These are phyloP conservation scores for Colletotrichum sp. DNA, from an alignment of 2,329 filamentous ascomycete species.

Conservation along the genomic window DNA sequence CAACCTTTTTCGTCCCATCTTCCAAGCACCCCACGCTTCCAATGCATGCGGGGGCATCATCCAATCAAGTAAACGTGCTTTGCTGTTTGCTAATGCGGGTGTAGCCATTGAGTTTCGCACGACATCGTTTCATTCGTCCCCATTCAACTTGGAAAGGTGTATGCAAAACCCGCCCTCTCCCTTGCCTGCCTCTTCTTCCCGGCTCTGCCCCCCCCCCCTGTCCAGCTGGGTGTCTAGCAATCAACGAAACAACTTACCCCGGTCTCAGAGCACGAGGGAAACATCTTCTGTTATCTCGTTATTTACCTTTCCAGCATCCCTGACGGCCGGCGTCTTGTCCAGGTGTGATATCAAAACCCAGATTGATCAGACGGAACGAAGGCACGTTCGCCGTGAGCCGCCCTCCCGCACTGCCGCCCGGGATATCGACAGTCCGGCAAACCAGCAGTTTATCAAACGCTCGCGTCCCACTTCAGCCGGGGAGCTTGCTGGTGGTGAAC, in stretches of 20 bases:
- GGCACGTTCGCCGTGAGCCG: background rate
- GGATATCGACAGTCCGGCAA: background rate
- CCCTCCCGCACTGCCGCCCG: background rate
- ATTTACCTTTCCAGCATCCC: background rate
- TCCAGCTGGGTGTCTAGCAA: background rate
- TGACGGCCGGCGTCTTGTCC: background rate
- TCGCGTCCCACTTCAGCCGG: background rate
- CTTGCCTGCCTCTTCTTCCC: background rate
- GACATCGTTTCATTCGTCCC: background rate
- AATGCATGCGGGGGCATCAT: background rate
- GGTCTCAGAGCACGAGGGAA: background rate
- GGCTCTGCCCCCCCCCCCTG: background rate
- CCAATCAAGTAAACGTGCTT: background rate
- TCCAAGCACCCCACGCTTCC: background rate
- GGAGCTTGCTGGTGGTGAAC: background rate
- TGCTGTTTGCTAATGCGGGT: background rate
- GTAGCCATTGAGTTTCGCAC: background rate
- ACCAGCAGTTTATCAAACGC: background rate
- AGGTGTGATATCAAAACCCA: background rate
- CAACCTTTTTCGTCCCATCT: background rate
- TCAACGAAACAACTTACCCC: background rate
- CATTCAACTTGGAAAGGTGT: background rate
- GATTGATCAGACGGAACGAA: background rate
- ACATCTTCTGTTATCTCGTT: background rate
- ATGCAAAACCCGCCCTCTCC: background rate